Evolutionary conservation across 352 stramenopile genomes (phyloP).

Genomic region (Phytophthora sojae): DNA sequence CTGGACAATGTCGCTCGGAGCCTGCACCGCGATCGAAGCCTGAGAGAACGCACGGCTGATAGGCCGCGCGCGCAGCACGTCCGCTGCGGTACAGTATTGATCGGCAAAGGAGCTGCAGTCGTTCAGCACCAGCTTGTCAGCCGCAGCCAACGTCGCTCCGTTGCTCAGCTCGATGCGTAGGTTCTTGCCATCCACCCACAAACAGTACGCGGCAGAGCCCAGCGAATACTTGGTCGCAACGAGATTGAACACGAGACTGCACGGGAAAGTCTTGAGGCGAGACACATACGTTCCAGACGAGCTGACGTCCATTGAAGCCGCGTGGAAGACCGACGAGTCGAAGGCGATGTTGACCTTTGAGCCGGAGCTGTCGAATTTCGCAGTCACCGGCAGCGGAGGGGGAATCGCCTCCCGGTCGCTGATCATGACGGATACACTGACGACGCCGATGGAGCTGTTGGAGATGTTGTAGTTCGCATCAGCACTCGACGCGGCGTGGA

Average conservation of each 20-base stretch:
- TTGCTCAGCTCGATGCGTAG: slow-evolving; percentile 59
- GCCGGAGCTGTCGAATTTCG: slow-evolving; percentile 62
- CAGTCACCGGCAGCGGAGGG: slow-evolving; percentile 55
- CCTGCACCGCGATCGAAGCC: slow-evolving; percentile 42
- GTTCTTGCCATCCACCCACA: slow-evolving; percentile 65
- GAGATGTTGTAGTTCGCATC: slow-evolving; percentile 75
- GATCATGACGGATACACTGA: slow-evolving; percentile 58
- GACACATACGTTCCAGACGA: slow-evolving; percentile 37
- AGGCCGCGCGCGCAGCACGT: slow-evolving; percentile 55
- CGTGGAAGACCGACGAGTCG: slow-evolving; percentile 74
- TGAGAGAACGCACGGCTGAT: slow-evolving; percentile 71
- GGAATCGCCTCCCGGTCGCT: slow-evolving; percentile 70
- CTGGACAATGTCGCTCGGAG: slow-evolving; percentile 42
- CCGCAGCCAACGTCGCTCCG: slow-evolving; percentile 48
- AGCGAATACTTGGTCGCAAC: slow-evolving; percentile 45
- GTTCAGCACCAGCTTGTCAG: slow-evolving; percentile 59
- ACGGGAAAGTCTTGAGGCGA: slow-evolving; percentile 53
- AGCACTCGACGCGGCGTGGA: slow-evolving; percentile 49
- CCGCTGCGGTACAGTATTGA: slow-evolving; percentile 54
- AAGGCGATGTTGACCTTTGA: slow-evolving; percentile 66
- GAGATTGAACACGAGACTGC: slow-evolving; percentile 58
- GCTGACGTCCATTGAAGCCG: slow-evolving; percentile 62
- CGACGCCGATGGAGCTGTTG: slow-evolving; percentile 53
- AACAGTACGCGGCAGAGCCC: slow-evolving; percentile 44
- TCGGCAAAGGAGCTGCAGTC: slow-evolving; percentile 55